Conservation (phyloP, 2,329 filamentous ascomycete species). For the Paecilomyces sp. region DNA sequence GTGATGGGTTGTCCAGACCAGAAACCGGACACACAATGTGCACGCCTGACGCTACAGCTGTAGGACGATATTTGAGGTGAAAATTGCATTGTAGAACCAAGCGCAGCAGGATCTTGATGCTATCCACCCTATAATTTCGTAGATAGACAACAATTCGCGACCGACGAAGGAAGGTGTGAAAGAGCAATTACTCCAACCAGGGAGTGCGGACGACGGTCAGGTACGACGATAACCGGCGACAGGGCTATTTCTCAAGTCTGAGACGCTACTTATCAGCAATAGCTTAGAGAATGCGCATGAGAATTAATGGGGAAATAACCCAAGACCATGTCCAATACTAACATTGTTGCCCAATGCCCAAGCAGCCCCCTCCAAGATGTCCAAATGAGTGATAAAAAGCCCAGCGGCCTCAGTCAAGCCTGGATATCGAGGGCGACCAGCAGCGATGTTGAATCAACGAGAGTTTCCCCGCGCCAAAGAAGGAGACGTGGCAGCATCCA, state of each 20-base stretch:
- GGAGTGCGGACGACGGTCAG: background rate
- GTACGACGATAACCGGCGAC: background rate
- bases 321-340: background rate
- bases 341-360: background rate
- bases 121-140: background rate
- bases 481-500: background rate
- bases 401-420: background rate
- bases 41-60: constrained; percentile 20
- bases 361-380: background rate
- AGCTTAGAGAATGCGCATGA: background rate
- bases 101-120: background rate
- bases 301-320: background rate
- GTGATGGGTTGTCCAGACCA: background rate
- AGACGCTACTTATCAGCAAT: background rate
- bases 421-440: background rate
- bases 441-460: background rate
- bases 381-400: background rate
- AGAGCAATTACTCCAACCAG: background rate
- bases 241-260: background rate
- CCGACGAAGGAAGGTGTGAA: background rate
- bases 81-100: constrained; percentile 27
- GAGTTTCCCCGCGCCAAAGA: background rate
- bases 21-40: constrained; percentile 5
- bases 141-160: background rate
- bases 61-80: constrained; percentile 16